Conservation (phyloP, 2,329 filamentous ascomycete species). For the Botrytis galanthina region DNA sequence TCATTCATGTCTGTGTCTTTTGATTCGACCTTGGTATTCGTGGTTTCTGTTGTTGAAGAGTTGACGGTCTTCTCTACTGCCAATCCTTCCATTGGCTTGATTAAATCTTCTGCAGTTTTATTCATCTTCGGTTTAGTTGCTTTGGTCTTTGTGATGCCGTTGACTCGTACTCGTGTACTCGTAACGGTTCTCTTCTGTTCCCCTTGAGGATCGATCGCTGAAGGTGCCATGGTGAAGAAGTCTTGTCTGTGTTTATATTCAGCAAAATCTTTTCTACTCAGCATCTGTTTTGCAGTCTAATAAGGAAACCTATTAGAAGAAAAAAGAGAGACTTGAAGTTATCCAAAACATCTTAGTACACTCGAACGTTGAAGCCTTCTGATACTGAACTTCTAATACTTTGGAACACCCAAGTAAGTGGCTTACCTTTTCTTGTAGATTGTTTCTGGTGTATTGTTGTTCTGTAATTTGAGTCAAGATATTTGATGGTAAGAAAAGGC, state of each 20-base stretch:
- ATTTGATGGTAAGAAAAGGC: background rate
- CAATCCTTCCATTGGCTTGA: background rate
- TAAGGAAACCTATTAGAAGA: fast-evolving
- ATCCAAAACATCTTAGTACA: background rate
- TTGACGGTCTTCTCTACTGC: background rate
- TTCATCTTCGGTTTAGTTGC: background rate
- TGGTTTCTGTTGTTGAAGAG: no score
- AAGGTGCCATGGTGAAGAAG: background rate
- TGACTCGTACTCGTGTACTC: background rate
- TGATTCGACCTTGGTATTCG: background rate
- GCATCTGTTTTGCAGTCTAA: background rate
- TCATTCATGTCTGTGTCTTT: background rate
- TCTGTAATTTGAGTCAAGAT: background rate
- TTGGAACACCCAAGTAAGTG: background rate
- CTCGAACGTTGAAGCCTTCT: background rate
- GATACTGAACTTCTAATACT: background rate
- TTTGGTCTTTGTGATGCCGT: background rate
- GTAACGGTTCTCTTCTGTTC: background rate
- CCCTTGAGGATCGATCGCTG: background rate
- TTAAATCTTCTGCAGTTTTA: background rate
- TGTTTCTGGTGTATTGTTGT: background rate
- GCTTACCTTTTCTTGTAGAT: background rate
- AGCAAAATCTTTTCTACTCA: background rate
- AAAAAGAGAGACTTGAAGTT: background rate
- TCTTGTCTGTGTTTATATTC: background rate